Base-by-base conservation (phyloP, 73 alveolate species). In the Durusdinium trenchii region DNA sequence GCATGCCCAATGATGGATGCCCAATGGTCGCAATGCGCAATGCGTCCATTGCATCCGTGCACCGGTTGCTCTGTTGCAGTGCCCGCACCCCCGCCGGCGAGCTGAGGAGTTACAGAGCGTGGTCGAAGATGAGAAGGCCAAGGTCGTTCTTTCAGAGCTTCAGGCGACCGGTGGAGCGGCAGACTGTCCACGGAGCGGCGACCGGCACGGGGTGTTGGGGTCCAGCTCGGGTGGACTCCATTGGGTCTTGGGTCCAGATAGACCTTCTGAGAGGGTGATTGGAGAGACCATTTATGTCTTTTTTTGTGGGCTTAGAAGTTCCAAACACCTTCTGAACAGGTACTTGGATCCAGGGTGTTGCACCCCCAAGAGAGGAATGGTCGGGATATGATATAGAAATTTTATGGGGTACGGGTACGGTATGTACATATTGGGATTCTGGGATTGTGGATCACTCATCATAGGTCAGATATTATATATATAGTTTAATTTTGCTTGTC, bases 41-140 rank as follows among this genome's bases (percentile, higher is more conserved):
- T n/a, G n/a, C n/a, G n/a, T n/a, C n/a, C n/a, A n/a, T n/a, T n/a
- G n/a, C n/a, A n/a, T n/a, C n/a, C n/a, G n/a, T n/a, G n/a, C n/a
- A n/a, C n/a, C n/a, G n/a, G n/a, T n/a, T n/a, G n/a, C n/a, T n/a
- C n/a, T n/a, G n/a, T n/a, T n/a, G n/a, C n/a, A n/a, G n/a, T n/a
- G n/a, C n/a, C n/a, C n/a, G n/a, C n/a, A n/a, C n/a, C n/a, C n/a
- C n/a, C n/a, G n/a, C n/a, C n/a, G n/a, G n/a, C n/a, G n/a, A n/a
- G n/a, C 36, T 10, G 52, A 91, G 97, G 97, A 91, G 54, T 87
- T 91, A 45, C 89, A 75, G 36, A 52, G 76, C 6, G 97, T 91
- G 45, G 97, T 91, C n/a, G 89, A 91, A 10, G 97, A 67, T 54
- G 78, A 35, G 35, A 28, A 36, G 45, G 97, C 97, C n/a, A 86